A percentile compares a stretch with the other conserved stretches of the same genome.
Evolutionary conservation across 78 protist genomes (phyloP).

Genomic region (Dictyostelium firmibasis): DNA sequence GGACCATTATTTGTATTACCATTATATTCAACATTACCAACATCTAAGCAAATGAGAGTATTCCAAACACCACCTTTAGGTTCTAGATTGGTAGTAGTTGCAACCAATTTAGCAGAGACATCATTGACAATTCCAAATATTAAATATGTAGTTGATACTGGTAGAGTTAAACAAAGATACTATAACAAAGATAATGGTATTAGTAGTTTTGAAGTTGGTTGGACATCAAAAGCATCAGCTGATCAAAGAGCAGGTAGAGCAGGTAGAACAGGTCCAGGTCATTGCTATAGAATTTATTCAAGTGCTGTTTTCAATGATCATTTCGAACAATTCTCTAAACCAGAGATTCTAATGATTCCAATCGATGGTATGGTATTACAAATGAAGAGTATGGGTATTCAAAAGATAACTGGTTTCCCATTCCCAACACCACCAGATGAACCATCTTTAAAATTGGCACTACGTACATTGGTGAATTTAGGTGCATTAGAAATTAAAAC

Average conservation of each 20-base stretch:
- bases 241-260: constrained; percentile 96
- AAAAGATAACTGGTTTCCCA: constrained; percentile 89
- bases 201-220: constrained; percentile 79
- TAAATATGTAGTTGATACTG: constrained; percentile 94
- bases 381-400: constrained; percentile 94
- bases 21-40: constrained; percentile 92
- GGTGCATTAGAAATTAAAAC: constrained; percentile 84
- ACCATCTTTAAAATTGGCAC: constrained; percentile 6
- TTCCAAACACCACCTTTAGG: constrained; percentile 88
- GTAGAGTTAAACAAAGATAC: constrained; percentile 84
- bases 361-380: constrained; percentile 88
- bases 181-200: constrained; percentile 81
- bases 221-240: constrained; percentile 94
- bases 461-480: constrained; percentile 13
- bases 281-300: constrained; percentile 93
- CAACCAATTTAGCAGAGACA: constrained; percentile 99
- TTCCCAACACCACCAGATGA: constrained; percentile 93
- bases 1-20: constrained; percentile 94
- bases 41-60: constrained; percentile 90
- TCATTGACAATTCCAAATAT: constrained; percentile 98
- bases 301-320: constrained; percentile 89
- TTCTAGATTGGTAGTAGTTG: constrained; percentile 94
- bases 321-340: constrained; percentile 82
- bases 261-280: constrained; percentile 96
- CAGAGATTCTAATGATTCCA: constrained; percentile 93